Conservation (phyloP, 2,329 filamentous ascomycete genomes). For the Triangularia setosa region DNA sequence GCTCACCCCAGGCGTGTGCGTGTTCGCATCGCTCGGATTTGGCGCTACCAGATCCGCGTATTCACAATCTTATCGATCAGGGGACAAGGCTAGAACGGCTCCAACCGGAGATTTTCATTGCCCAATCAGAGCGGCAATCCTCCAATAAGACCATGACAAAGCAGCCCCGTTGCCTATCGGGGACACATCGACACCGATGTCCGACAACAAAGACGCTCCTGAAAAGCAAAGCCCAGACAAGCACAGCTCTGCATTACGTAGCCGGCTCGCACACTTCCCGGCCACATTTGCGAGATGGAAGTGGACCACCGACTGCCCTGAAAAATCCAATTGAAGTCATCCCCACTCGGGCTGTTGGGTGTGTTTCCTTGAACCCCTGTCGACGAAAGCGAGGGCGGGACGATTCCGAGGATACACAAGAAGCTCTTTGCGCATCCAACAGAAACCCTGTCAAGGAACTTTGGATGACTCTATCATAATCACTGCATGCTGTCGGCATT, state of each 20-base stretch:
- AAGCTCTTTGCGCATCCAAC: neutral
- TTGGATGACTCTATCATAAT: neutral
- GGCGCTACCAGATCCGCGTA: neutral
- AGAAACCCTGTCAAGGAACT: neutral
- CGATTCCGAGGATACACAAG: neutral
- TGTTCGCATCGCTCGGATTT: neutral
- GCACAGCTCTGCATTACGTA: neutral
- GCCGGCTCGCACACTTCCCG: neutral
- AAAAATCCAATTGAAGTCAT: neutral
- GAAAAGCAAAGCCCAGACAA: neutral
- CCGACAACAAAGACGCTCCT: neutral
- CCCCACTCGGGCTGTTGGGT: neutral
- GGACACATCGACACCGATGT: neutral
- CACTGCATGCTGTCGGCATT: neutral
- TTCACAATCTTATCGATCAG: slow-evolving; percentile 3
- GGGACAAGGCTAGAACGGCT: neutral
- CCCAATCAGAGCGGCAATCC: neutral
- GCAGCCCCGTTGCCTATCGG: neutral
- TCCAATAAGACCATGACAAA: neutral
- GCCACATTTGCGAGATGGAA: neutral
- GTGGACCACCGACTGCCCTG: neutral
- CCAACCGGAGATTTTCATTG: neutral
- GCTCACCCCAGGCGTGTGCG: neutral
- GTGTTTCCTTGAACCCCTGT: neutral
- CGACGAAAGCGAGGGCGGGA: neutral